Conservation (phyloP, 495 filamentous ascomycete genomes). For the Talaromyces proteolyticus region DNA sequence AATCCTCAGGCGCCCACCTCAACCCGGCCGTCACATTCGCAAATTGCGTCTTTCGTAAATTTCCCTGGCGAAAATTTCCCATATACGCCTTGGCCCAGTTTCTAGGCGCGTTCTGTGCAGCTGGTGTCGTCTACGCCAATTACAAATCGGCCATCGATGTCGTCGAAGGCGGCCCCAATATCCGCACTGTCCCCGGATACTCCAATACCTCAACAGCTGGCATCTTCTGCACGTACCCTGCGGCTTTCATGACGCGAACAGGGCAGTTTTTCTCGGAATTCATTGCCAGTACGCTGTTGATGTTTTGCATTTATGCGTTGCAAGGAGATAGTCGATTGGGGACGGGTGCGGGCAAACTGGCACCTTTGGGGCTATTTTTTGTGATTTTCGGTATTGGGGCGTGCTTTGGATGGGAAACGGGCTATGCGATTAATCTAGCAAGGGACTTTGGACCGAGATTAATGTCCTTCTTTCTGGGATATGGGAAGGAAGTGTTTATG, state of each 20-base stretch:
- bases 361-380: conserved; percentile 56
- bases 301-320: conserved; percentile 63
- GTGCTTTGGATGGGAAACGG: conserved; percentile 66
- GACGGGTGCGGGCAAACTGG: conserved; percentile 37
- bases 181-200: conserved; percentile 52
- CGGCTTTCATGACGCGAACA: conserved; percentile 51
- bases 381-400: conserved; percentile 60
- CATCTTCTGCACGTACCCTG: conserved; percentile 63
- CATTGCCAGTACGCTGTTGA: conserved; percentile 52
- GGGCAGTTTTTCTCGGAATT: conserved; percentile 63
- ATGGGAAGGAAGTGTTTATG: conserved; percentile 57
- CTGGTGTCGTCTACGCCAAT: conserved; percentile 51
- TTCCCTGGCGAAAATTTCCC: conserved; percentile 56
- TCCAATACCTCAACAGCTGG: conserved; percentile 52
- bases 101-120: conserved; percentile 48
- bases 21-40: conserved; percentile 62
- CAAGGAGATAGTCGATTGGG: conserved; percentile 48
- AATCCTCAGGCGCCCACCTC: conserved; percentile 53
- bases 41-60: conserved; percentile 54
- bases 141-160: conserved; percentile 49
- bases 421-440: conserved; percentile 63
- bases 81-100: conserved; percentile 48
- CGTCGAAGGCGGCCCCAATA: conserved; percentile 46
- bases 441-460: conserved; percentile 64
- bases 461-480: conserved; percentile 54